phyloP scores from a whole-genome alignment of 1,284 basidiomycete species.

The Cystobasidiaceae sp. region DNA sequence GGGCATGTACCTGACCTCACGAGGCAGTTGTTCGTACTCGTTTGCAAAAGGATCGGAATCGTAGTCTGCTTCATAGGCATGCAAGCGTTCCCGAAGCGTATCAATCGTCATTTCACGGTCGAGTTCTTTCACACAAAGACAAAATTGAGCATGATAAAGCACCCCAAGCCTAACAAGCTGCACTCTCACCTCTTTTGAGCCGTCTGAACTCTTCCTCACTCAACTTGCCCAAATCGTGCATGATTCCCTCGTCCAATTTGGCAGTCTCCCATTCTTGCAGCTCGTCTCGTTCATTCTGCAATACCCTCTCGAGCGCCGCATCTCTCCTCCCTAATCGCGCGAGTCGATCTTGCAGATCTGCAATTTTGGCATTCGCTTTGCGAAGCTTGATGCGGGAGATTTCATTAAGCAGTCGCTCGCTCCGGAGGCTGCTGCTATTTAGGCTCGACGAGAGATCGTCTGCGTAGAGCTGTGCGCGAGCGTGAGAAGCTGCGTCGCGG shows the following conservation, averaged over 20 bases:
- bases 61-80: not conserved
- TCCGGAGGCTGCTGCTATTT: not conserved
- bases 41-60: conserved; percentile 8
- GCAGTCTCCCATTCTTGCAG: conserved; percentile 3
- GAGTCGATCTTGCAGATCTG: not conserved
- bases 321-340: not conserved
- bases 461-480: not conserved
- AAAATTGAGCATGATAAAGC: too few relatives aligned
- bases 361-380: conserved; percentile 7
- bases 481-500: not conserved
- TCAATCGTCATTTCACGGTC: conserved; percentile 12
- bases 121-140: not conserved
- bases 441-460: not conserved
- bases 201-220: not conserved
- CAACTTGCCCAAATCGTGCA: not conserved
- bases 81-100: not conserved
- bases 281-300: not conserved
- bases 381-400: not conserved
- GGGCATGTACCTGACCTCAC: too few relatives aligned
- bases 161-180: too few relatives aligned
- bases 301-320: not conserved
- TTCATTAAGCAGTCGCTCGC: not conserved
- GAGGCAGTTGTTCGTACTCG: not conserved
- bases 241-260: conserved; percentile 1
- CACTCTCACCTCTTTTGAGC: conserved; percentile 10